These are phyloP conservation scores for Thielaviopsis ethacetica DNA, from an alignment of 2,329 filamentous ascomycete genomes.

Conservation along the genomic window DNA sequence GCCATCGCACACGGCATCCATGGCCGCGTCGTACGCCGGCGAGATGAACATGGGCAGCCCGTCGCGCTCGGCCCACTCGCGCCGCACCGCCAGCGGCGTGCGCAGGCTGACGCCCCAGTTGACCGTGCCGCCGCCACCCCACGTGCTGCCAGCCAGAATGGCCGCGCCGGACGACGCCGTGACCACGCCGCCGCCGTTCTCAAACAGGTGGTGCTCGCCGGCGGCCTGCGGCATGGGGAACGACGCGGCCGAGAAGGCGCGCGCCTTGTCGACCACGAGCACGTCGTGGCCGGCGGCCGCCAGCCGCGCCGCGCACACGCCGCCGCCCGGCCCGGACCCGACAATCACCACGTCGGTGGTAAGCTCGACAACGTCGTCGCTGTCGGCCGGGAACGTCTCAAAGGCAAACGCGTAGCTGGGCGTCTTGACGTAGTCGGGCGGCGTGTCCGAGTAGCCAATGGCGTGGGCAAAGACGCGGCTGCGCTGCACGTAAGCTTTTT, in stretches of 20 bases:
- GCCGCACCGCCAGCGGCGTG: conserved; percentile 59
- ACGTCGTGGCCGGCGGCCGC: conserved; percentile 61
- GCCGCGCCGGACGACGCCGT: conserved; percentile 41
- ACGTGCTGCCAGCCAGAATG: conserved; percentile 53
- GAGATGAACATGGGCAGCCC: conserved; percentile 61
- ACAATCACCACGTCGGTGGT: conserved; percentile 66
- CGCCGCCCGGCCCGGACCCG: conserved; percentile 75
- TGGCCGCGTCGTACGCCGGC: conserved; percentile 54
- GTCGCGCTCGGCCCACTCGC: conserved; percentile 56
- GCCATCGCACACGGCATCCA: conserved; percentile 62
- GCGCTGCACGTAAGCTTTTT: conserved; percentile 37
- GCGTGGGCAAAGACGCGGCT: conserved; percentile 37
- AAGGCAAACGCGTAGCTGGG: conserved; percentile 42
- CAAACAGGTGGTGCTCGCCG: conserved; percentile 49
- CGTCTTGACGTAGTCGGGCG: conserved; percentile 32
- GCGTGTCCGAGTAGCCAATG: conserved; percentile 40
- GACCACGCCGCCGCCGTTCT: conserved; percentile 43
- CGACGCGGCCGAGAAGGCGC: conserved; percentile 55
- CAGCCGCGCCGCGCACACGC: conserved; percentile 64
- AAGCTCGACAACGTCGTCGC: conserved; percentile 36
- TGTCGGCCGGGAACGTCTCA: conserved; percentile 33
- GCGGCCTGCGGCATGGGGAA: conserved; percentile 56
- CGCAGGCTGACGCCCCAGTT: conserved; percentile 61
- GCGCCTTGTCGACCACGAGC: conserved; percentile 67
- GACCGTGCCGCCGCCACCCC: conserved; percentile 74